A percentile compares a stretch with the other conserved stretches of the same genome.
phyloP scores from a whole-genome alignment of 768 basidiomycete species.

The Rhodotorula kratochvilovae region DNA sequence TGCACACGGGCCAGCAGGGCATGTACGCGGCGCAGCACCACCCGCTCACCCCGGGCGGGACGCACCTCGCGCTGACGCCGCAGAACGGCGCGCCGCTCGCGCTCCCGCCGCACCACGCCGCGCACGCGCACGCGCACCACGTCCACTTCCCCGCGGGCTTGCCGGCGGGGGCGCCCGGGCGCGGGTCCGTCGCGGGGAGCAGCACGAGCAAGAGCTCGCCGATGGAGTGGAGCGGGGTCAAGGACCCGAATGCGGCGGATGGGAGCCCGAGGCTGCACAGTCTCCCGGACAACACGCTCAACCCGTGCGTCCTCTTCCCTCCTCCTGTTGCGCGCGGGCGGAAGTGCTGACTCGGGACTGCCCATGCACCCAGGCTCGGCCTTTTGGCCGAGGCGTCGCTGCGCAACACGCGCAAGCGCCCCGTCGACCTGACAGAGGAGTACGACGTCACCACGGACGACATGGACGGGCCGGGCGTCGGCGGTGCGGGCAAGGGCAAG shows the following conservation, averaged over 20 bases:
- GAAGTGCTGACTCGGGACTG: not conserved
- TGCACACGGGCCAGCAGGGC: slow-evolving; percentile 1
- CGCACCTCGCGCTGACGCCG: not conserved
- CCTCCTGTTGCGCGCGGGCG: not conserved
- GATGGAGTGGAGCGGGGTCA: slow-evolving; percentile 38
- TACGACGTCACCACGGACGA: slow-evolving; percentile 30
- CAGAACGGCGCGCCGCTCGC: not conserved
- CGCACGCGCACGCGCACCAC: not conserved
- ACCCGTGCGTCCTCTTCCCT: slow-evolving; percentile 53
- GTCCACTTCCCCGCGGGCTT: not conserved
- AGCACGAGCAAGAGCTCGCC: slow-evolving; percentile 21
- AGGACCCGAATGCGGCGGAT: slow-evolving; percentile 46
- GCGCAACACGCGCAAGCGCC: slow-evolving; percentile 38
- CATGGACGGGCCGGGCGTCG: slow-evolving; percentile 5
- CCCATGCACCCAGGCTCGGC: slow-evolving; percentile 54
- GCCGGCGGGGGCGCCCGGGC: not conserved
- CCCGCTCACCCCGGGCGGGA: not conserved
- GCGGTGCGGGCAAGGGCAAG: slow-evolving; percentile 20
- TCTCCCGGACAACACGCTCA: slow-evolving; percentile 84
- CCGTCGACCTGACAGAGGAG: slow-evolving; percentile 25
- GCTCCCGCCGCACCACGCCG: not conserved
- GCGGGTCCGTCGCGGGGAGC: not conserved
- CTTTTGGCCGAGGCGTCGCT: slow-evolving; percentile 66
- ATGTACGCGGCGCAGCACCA: not conserved
- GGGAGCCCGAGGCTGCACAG: slow-evolving; percentile 82